Evolutionary conservation across 768 basidiomycete genomes (phyloP).

Genomic region (Boletus rubropictus): DNA sequence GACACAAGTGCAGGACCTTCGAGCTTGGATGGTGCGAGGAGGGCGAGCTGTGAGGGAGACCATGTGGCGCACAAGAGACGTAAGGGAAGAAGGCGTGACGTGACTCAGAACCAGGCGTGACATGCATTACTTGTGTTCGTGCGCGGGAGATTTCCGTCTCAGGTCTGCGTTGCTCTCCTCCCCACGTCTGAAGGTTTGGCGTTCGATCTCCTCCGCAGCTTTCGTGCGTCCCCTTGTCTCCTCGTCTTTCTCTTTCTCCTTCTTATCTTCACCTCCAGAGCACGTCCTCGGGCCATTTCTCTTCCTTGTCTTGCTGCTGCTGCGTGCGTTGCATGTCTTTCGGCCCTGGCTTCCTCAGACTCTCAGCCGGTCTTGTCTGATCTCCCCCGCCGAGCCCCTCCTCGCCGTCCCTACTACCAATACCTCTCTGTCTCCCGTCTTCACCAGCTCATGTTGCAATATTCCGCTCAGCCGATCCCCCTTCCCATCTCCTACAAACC

Average conservation of each 20-base stretch:
- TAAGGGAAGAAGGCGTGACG: conserved; percentile 5
- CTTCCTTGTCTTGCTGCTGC: neutral
- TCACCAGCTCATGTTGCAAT: conserved; percentile 55
- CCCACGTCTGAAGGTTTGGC: conserved; percentile 23
- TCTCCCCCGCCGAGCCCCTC: conserved; percentile 28
- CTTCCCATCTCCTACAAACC: conserved; percentile 30
- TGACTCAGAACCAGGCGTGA: no score
- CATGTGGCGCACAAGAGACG: conserved; percentile 19
- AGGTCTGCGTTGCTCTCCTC: conserved; percentile 25
- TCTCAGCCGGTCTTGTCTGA: conserved; percentile 51
- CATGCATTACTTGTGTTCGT: neutral
- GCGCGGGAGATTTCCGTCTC: conserved; percentile 10
- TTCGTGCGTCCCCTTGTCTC: conserved; percentile 16
- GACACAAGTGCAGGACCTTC: no score
- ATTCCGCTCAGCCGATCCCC: conserved; percentile 33
- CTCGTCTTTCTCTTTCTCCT: conserved; percentile 1
- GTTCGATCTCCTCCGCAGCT: neutral
- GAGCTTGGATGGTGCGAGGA: no score
- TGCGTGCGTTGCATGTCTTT: conserved; percentile 24
- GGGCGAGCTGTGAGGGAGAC: no score
- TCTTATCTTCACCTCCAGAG: neutral
- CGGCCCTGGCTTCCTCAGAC: conserved; percentile 27
- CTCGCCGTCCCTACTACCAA: conserved; percentile 24
- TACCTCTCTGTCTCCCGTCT: conserved; percentile 27
- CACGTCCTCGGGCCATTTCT: conserved; percentile 1